These are phyloP conservation scores for Mercurialis annua DNA, from an alignment of 345 rosid species.

Conservation along the genomic window DNA sequence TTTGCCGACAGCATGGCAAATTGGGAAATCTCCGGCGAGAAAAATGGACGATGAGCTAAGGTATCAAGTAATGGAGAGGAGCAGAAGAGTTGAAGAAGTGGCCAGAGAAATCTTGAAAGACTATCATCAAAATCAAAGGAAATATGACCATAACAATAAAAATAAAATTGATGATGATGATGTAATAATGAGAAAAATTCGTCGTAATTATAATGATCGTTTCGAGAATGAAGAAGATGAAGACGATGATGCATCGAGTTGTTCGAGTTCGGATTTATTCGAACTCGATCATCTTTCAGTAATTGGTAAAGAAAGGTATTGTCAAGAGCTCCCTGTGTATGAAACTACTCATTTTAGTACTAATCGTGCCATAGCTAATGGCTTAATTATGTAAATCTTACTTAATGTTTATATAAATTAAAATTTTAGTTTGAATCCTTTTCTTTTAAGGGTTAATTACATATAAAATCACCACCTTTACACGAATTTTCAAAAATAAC, in stretches of 20 bases:
- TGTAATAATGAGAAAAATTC: background rate
- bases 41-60: constrained; percentile 23
- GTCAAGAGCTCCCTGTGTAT: constrained; percentile 65
- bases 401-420: background rate
- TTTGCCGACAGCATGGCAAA: constrained; percentile 42
- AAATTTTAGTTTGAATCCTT: background rate
- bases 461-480: too few relatives aligned
- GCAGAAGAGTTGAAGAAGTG: constrained; percentile 39
- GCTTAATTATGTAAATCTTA: constrained; percentile 12
- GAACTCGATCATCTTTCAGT: constrained; percentile 32
- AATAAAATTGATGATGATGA: constrained; percentile 17
- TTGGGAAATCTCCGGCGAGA: constrained; percentile 38
- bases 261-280: constrained; percentile 31
- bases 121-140: constrained; percentile 31
- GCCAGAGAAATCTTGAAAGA: constrained; percentile 46
- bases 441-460: background rate
- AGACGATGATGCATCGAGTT: constrained; percentile 26
- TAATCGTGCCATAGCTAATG: constrained; percentile 57
- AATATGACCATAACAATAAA: too few relatives aligned
- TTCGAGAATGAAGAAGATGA: constrained; percentile 12
- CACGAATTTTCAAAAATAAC: too few relatives aligned
- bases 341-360: constrained; percentile 52
- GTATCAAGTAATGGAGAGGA: constrained; percentile 19
- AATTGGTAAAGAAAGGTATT: constrained; percentile 29
- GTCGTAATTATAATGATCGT: background rate